Percentiles rank a stretch among this genome's conserved stretches.
Conservation (phyloP, 768 basidiomycete genomes). For the Suillus subalutaceus region DNA sequence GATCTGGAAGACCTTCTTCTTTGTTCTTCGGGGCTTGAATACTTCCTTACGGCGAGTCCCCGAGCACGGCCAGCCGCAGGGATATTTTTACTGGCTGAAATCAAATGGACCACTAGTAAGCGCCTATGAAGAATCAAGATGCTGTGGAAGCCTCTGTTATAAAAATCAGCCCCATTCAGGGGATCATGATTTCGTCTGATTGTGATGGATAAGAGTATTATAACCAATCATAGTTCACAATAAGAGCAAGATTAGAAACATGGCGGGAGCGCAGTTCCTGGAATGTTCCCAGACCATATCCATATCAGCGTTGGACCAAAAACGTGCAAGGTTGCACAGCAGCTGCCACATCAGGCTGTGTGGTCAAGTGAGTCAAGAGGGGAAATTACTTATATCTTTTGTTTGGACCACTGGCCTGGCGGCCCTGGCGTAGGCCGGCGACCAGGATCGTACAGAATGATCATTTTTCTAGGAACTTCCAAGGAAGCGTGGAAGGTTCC, state of each 20-base stretch:
- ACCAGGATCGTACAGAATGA: constrained; percentile 5
- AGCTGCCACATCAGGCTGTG: constrained; percentile 12
- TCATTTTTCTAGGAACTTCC: constrained; percentile 12
- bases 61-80: background rate
- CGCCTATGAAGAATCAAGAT: background rate
- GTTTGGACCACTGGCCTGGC: background rate
- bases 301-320: background rate
- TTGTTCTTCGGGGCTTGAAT: constrained; percentile 9
- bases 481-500: constrained; percentile 16
- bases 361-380: background rate
- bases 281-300: constrained; percentile 32
- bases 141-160: constrained; percentile 5
- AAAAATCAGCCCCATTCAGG: constrained; percentile 13
- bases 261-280: constrained; percentile 28
- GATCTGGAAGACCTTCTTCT: background rate
- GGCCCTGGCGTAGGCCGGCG: constrained; percentile 3
- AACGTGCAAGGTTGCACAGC: constrained; percentile 10
- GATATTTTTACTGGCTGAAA: constrained; percentile 14
- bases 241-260: constrained; percentile 29
- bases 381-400: background rate
- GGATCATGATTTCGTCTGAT: constrained; percentile 21
- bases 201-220: constrained; percentile 25
- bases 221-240: constrained; percentile 20
- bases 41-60: background rate
- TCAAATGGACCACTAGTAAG: constrained; percentile 5